Conservation (phyloP, 306 rosid species). For the Vicia faba region DNA sequence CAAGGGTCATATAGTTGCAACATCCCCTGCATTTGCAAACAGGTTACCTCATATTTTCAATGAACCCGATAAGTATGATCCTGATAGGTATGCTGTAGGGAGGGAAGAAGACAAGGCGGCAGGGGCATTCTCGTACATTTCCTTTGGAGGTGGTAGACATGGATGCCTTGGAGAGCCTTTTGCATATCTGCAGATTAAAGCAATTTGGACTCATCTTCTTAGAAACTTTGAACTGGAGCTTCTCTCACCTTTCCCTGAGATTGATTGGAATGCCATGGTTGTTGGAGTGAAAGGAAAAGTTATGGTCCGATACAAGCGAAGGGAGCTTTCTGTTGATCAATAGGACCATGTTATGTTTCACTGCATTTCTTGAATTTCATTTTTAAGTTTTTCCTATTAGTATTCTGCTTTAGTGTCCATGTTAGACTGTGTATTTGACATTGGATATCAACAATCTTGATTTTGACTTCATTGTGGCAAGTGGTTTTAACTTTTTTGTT, state of each 20-base stretch:
- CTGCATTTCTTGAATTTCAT: constrained; percentile 10
- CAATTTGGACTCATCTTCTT: constrained; percentile 90
- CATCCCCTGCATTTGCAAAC: constrained; percentile 93
- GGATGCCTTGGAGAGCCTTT: constrained; percentile 99
- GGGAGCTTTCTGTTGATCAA: constrained; percentile 58
- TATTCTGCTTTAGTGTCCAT: constrained; percentile 29
- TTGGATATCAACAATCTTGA: constrained; percentile 38
- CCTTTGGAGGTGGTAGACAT: constrained; percentile 96
- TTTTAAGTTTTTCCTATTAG: constrained; percentile 28
- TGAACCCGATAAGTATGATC: constrained; percentile 83
- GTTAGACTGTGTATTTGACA: constrained; percentile 25
- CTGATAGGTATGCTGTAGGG: constrained; percentile 71
- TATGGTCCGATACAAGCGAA: constrained; percentile 88
- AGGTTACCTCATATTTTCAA: constrained; percentile 71
- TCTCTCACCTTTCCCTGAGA: constrained; percentile 87
- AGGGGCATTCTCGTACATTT: constrained; percentile 87
- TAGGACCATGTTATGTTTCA: constrained; percentile 20
- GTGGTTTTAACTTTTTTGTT: constrained; percentile 11
- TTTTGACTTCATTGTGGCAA: constrained; percentile 22
- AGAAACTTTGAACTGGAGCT: constrained; percentile 93
- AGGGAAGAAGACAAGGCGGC: constrained; percentile 94
- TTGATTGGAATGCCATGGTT: constrained; percentile 99
- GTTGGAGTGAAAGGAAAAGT: constrained; percentile 96
- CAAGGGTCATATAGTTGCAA: constrained; percentile 92
- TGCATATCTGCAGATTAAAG: constrained; percentile 93